phyloP scores from a whole-genome alignment of 2,329 filamentous ascomycete genomes.

The Colletotrichum tropicicola region DNA sequence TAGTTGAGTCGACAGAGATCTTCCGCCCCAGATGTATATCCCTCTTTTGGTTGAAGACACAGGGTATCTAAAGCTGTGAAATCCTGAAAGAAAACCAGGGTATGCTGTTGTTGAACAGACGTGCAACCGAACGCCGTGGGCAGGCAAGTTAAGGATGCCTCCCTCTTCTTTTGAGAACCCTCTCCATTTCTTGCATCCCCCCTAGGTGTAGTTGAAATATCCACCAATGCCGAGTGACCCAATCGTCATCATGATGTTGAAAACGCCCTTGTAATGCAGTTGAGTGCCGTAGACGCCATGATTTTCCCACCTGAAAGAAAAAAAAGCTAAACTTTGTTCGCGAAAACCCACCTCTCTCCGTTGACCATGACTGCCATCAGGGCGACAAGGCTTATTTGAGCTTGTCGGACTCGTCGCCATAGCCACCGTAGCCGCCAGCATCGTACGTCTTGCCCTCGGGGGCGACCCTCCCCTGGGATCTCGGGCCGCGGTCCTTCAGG shows the following conservation, averaged over 20 bases:
- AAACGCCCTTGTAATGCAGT: constrained; percentile 27
- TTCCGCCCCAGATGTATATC: background rate
- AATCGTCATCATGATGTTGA: constrained; percentile 1
- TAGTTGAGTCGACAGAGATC: constrained; percentile 39
- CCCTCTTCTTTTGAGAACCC: background rate
- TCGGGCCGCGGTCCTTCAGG: constrained; percentile 79
- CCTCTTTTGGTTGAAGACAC: constrained; percentile 43
- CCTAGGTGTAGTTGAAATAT: constrained; percentile 11
- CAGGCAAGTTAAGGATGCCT: constrained; percentile 29
- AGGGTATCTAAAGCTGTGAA: constrained; percentile 41
- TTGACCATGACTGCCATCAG: too few species aligned
- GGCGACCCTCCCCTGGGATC: constrained; percentile 64
- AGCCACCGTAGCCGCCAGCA: constrained; percentile 62
- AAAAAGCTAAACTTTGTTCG: constrained; percentile 6
- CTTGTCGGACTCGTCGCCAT: constrained; percentile 61
- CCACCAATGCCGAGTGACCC: background rate
- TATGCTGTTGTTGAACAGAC: constrained; percentile 28
- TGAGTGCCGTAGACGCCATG: constrained; percentile 23
- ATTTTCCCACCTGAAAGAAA: background rate
- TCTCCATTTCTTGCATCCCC: too few species aligned
- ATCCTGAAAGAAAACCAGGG: constrained; percentile 21
- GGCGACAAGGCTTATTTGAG: constrained; percentile 29
- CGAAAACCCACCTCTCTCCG: background rate
- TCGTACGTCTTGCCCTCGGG: constrained; percentile 73
- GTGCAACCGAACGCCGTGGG: constrained; percentile 28